Conservation (phyloP, 2,329 filamentous ascomycete genomes). For the Penicillium sp. region DNA sequence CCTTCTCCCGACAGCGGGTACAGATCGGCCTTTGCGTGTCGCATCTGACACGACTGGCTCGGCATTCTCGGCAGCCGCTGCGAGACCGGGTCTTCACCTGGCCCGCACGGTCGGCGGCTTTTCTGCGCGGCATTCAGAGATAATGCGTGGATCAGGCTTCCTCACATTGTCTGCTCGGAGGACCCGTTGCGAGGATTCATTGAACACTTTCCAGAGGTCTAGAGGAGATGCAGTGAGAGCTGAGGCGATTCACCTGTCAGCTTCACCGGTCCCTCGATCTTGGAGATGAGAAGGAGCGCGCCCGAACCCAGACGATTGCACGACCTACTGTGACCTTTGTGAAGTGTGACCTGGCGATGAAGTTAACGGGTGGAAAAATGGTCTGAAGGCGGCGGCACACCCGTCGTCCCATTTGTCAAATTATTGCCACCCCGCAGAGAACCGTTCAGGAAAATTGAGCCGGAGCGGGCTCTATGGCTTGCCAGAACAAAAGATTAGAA, state of each 20-base stretch:
- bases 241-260: too few species aligned
- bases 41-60: slow-evolving; percentile 37
- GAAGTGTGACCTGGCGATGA: too few species aligned
- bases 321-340: too few species aligned
- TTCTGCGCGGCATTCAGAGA: slow-evolving; percentile 31
- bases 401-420: neutral
- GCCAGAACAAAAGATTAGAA: neutral
- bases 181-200: slow-evolving; percentile 3
- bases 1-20: slow-evolving; percentile 32
- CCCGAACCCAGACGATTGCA: too few species aligned
- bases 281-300: too few species aligned
- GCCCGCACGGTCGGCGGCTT: slow-evolving; percentile 30
- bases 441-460: neutral
- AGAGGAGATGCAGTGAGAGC: neutral
- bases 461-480: too few species aligned
- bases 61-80: slow-evolving; percentile 38
- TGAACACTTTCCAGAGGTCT: neutral
- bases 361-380: neutral
- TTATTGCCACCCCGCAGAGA: neutral
- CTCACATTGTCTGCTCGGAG: slow-evolving; percentile 23
- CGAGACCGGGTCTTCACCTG: slow-evolving; percentile 37
- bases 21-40: slow-evolving; percentile 36
- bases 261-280: too few species aligned
- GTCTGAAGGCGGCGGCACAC: neutral
- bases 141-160: slow-evolving; percentile 7